Percentiles rank a stretch among this genome's conserved stretches.
phyloP scores from a whole-genome alignment of 208 protist species.

The Balamuthia mandrillaris region DNA sequence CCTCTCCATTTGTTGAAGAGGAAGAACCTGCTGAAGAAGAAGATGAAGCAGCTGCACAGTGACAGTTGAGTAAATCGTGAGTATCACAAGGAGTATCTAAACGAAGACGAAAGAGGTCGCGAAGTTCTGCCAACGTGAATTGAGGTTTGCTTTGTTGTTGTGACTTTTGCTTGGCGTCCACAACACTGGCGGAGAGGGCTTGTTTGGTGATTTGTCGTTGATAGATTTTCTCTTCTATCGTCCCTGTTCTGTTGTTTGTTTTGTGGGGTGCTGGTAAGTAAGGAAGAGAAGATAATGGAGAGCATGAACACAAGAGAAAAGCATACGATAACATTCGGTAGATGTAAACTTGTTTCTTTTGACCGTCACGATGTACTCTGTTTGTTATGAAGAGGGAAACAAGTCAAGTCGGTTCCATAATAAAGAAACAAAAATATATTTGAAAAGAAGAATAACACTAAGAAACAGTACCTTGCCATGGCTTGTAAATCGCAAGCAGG shows the following conservation, averaged over 20 bases:
- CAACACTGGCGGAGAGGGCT: conserved; percentile 85
- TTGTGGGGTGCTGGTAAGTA: no score
- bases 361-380: conserved; percentile 95
- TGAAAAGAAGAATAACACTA: not conserved
- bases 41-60: conserved; percentile 7
- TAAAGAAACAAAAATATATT: not conserved
- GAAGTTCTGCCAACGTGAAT: conserved; percentile 85
- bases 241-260: not conserved
- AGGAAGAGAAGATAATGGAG: no score
- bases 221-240: conserved; percentile 92
- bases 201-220: conserved; percentile 96
- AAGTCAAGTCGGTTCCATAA: not conserved
- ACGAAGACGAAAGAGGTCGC: conserved; percentile 86
- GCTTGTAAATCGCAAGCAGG: conserved; percentile 71
- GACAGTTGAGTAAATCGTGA: conserved; percentile 87
- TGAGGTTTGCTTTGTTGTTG: conserved; percentile 39
- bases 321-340: conserved; percentile 63
- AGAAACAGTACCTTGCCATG: conserved; percentile 17
- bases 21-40: no score
- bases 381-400: no score
- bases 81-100: conserved; percentile 86
- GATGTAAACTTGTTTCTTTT: conserved; percentile 77
- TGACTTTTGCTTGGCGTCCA: conserved; percentile 79
- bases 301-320: no score
- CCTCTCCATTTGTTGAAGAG: not conserved